Base-by-base conservation (phyloP, 768 basidiomycete species). In the Termitomyces sp. region DNA sequence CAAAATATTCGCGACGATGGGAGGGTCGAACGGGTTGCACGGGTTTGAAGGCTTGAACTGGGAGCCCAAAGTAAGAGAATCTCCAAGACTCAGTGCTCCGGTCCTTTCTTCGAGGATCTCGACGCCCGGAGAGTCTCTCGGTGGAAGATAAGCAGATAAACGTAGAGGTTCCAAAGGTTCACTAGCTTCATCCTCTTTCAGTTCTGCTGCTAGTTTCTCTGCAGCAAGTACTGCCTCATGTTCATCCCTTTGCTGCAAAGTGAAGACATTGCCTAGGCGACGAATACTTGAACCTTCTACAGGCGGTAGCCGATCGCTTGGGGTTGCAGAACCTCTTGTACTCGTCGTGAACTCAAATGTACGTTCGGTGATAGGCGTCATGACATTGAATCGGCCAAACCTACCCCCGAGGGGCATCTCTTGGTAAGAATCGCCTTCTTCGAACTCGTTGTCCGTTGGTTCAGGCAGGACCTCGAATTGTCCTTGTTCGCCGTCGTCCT, bases 341-440 rank as follows among this genome's bases (percentile, higher is more conserved):
- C 84, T 88, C 32, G 78, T 78, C 3, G 89, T 79, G 55, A 72
- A 95, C 71, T 98, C 97, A 65, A 83, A 83, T 10, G 97, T 98
- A 42, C 95, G 80, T 71, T 99, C 97, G 13, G 92, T 92, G 70
- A 98, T 98, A 3, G 97, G 96, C 9, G 96, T 98, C 94, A 99
- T 94, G 56, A 95, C 87, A 66, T 90, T 86, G 72, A 98, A 90
- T 57, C 81, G 78, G 36, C 88, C 90, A 67, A 91, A 89, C 27
- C 90, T 82, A 18, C 90, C 86, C 16, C 87, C 88, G 51, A 87
- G 75, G 29, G 88, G 87, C 20, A 78, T 72, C 24, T 79, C 76
- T 48, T 72, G 75, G 58, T 72, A 77, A 7, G 71, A 74, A 31
- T 75, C 71, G 5, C 68, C 72, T 39, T 74, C 74, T 16, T 78